phyloP scores from a whole-genome alignment of 176 grass and related monocot genomes.

The Microstegium vimineum region DNA sequence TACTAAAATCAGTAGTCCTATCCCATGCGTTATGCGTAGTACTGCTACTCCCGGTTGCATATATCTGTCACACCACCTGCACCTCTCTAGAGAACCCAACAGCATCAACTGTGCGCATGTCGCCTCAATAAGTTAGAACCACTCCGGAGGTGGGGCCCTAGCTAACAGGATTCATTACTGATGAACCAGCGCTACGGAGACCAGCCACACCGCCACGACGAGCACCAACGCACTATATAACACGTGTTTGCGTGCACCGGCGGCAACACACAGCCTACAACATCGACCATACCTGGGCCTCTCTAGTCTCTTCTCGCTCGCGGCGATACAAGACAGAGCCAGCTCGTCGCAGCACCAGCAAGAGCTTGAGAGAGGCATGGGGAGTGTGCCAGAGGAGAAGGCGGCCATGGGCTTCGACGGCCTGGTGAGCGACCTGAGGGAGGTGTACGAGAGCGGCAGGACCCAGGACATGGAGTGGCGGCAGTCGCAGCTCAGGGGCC shows the following conservation, averaged over 20 bases:
- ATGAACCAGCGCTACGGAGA: neutral
- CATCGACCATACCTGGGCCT: neutral
- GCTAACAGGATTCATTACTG: neutral
- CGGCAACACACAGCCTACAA: neutral
- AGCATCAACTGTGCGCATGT: neutral
- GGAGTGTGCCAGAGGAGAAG: neutral
- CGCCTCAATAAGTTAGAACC: neutral
- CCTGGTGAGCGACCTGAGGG: conserved; percentile 30
- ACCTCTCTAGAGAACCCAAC: neutral
- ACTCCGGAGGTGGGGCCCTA: neutral
- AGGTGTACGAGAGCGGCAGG: conserved; percentile 44
- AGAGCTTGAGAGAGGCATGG: neutral
- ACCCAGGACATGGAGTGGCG: conserved; percentile 59
- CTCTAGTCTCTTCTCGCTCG: neutral
- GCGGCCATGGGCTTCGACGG: neutral
- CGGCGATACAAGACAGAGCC: neutral
- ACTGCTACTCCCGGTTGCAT: too few relatives aligned
- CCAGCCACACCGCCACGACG: neutral
- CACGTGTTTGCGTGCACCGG: neutral
- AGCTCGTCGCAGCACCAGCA: neutral
- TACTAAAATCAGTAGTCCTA: too few relatives aligned
- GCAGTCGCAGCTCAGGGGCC: conserved; percentile 49
- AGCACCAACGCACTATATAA: conserved; percentile 4
- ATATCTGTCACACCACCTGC: neutral
- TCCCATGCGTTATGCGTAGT: too few relatives aligned